These are phyloP conservation scores for Gloeophyllum trabeum DNA, from an alignment of 768 basidiomycete species.

Conservation along the genomic window DNA sequence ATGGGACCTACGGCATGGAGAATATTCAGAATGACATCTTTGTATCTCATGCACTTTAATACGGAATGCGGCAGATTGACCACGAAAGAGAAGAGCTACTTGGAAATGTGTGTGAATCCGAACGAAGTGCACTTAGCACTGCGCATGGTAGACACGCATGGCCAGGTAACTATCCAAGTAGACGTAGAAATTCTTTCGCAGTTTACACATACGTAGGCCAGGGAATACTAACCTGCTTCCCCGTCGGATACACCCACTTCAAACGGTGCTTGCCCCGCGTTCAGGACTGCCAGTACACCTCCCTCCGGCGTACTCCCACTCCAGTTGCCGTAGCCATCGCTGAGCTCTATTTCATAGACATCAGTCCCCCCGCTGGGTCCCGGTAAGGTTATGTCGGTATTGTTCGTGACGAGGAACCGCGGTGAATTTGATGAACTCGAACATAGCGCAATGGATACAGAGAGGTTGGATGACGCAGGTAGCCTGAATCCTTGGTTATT, in stretches of 20 bases:
- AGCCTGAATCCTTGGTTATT: conserved; percentile 15
- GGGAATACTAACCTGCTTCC: too few relatives aligned
- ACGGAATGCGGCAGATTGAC: background rate
- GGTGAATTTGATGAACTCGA: conserved; percentile 18
- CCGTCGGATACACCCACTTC: conserved; percentile 47
- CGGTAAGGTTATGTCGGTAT: conserved; percentile 23
- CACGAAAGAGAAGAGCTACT: background rate
- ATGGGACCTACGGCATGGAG: too few relatives aligned
- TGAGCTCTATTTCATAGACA: conserved; percentile 35
- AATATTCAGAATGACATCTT: background rate
- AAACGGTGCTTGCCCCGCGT: conserved; percentile 29
- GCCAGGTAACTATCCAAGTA: too few relatives aligned
- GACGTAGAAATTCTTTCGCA: too few relatives aligned
- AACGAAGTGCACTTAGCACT: too few relatives aligned
- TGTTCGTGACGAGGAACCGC: conserved; percentile 52
- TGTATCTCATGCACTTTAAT: background rate
- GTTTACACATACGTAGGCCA: too few relatives aligned
- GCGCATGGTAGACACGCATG: background rate
- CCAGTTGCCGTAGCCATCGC: conserved; percentile 41
- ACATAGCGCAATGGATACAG: conserved; percentile 23
- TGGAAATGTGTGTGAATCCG: too few relatives aligned
- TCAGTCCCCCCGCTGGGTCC: conserved; percentile 24
- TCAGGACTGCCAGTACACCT: conserved; percentile 39
- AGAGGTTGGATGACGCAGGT: conserved; percentile 15
- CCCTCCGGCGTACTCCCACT: conserved; percentile 32